Conservation (phyloP, 441 rosid genomes). For the Aquilaria agallochum region DNA sequence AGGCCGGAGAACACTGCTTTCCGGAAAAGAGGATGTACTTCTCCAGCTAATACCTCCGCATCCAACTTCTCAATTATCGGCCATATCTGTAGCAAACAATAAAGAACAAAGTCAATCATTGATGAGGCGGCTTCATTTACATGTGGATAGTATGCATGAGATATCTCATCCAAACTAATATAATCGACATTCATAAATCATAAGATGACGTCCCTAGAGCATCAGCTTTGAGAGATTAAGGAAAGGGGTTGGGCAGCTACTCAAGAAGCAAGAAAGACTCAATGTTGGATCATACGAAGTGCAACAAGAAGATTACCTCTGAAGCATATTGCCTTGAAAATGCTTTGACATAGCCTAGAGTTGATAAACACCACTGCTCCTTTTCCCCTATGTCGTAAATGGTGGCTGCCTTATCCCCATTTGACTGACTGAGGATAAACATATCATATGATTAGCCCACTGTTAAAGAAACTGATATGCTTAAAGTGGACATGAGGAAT, state of each 20-base stretch:
- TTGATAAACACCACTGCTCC: conserved; percentile 95
- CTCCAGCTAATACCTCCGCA: conserved; percentile 53
- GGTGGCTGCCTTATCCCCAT: conserved; percentile 34
- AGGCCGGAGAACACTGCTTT: conserved; percentile 74
- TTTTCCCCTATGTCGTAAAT: conserved; percentile 61
- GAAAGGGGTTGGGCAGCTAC: no score
- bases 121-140: no score
- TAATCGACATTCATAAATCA: no score
- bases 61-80: conserved; percentile 80
- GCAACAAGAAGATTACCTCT: conserved; percentile 55
- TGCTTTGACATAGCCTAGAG: conserved; percentile 88
- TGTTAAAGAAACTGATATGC: not conserved
- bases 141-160: no score
- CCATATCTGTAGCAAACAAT: conserved; percentile 64
- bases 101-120: not conserved
- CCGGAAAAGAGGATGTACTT: conserved; percentile 76
- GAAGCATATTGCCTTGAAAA: conserved; percentile 91
- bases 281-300: no score
- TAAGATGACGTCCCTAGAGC: no score
- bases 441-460: conserved; percentile 4
- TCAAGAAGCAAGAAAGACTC: no score
- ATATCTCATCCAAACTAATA: no score
- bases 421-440: conserved; percentile 40
- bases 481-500: not conserved
- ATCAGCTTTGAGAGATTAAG: no score